Conservation (phyloP, 805 yeast species). For the Tetrapisispora nanseiensis region DNA sequence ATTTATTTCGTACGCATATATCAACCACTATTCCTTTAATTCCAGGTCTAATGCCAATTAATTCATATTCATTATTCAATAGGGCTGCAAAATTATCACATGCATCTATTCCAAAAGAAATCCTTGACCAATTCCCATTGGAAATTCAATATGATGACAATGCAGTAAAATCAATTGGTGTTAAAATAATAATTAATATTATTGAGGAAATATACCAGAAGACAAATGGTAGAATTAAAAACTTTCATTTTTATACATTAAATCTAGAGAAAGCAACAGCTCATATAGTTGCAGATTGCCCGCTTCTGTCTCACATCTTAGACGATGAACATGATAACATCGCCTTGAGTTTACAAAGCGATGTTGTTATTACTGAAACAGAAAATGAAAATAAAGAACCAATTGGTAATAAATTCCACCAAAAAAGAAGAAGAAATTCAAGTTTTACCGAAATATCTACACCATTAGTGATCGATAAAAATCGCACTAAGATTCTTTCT, state of each 20-base stretch:
- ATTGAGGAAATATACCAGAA: constrained; percentile 45
- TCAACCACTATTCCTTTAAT: constrained; percentile 46
- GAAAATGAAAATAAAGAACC: background rate
- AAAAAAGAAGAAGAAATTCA: constrained; percentile 27
- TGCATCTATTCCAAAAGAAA: constrained; percentile 61
- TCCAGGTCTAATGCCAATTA: constrained; percentile 89
- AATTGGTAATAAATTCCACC: constrained; percentile 6
- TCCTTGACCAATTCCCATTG: constrained; percentile 46
- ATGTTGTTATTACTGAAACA: constrained; percentile 26
- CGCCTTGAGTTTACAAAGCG: constrained; percentile 24
- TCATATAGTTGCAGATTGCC: constrained; percentile 58
- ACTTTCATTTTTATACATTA: constrained; percentile 87
- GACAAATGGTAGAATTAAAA: constrained; percentile 53
- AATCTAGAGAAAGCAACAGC: constrained; percentile 91
- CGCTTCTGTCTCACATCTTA: constrained; percentile 41
- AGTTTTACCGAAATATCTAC: constrained; percentile 6
- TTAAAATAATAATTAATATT: constrained; percentile 57
- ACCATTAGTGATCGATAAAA: constrained; percentile 1
- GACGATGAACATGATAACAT: constrained; percentile 27
- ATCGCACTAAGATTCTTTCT: background rate
- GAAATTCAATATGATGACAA: constrained; percentile 61
- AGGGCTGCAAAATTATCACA: constrained; percentile 86
- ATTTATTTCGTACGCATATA: constrained; percentile 35
- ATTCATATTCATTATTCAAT: constrained; percentile 69
- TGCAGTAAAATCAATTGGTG: constrained; percentile 72